These are phyloP conservation scores for Pichia sp. DNA, from an alignment of 1,139 yeast genomes.

Conservation along the genomic window DNA sequence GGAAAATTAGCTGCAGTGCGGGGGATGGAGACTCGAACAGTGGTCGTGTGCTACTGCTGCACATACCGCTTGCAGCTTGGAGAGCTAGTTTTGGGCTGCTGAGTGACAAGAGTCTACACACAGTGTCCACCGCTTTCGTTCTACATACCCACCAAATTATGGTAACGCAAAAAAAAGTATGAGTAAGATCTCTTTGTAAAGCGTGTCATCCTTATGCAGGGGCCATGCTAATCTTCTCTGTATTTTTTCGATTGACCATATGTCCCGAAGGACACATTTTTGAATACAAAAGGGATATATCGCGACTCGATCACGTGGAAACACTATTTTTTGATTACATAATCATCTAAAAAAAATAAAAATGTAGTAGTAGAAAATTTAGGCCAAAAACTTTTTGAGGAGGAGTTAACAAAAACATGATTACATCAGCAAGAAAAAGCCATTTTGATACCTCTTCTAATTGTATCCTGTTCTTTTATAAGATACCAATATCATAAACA, in stretches of 20 bases:
- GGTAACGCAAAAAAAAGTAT: constrained; percentile 59
- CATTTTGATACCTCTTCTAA: too few relatives aligned
- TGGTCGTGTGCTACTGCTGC: not conserved
- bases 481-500: too few relatives aligned
- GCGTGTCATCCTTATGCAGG: constrained; percentile 99
- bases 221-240: constrained; percentile 99
- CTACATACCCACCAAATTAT: too few relatives aligned
- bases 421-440: too few relatives aligned
- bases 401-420: too few relatives aligned
- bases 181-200: constrained; percentile 87
- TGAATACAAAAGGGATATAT: not conserved
- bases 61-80: not conserved
- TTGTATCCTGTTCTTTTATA: too few relatives aligned
- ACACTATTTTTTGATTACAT: too few relatives aligned
- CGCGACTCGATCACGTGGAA: not conserved
- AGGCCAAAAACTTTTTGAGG: too few relatives aligned
- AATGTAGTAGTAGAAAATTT: too few relatives aligned
- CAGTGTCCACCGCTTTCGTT: not conserved
- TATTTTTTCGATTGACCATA: constrained; percentile 76
- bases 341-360: too few relatives aligned
- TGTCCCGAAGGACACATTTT: constrained; percentile 37
- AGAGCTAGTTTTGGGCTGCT: not conserved
- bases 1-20: not conserved
- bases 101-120: not conserved
- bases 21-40: not conserved